Conservation (phyloP, 1,139 yeast species). For the Taiozyma sp. region DNA sequence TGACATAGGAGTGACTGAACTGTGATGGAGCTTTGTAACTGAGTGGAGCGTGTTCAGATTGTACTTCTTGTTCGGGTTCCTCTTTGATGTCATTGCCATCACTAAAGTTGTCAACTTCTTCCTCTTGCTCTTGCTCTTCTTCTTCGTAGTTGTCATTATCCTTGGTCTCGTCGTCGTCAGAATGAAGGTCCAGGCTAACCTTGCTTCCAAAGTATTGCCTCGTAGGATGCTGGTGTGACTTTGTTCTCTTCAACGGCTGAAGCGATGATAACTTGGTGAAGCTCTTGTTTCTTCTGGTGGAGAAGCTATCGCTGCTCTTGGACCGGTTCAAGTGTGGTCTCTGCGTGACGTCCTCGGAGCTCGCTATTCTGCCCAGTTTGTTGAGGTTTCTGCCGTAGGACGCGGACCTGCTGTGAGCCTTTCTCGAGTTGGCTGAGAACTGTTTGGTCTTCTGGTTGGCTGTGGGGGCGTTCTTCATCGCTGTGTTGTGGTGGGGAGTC, state of each 20-base stretch:
- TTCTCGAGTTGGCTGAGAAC: constrained; percentile 16
- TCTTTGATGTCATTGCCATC: constrained; percentile 23
- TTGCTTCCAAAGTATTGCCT: constrained; percentile 4
- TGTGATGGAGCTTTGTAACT: constrained; percentile 23
- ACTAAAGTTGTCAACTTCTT: constrained; percentile 32
- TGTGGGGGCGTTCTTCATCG: constrained; percentile 2
- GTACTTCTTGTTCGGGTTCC: neutral
- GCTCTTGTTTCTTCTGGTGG: constrained; percentile 14
- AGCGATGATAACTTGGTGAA: constrained; percentile 17
- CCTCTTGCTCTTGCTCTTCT: constrained; percentile 23
- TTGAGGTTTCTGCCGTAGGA: constrained; percentile 22
- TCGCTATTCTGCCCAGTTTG: constrained; percentile 18
- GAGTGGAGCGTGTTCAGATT: constrained; percentile 1
- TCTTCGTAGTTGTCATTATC: constrained; percentile 21
- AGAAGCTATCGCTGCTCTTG: constrained; percentile 18
- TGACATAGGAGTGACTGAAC: constrained; percentile 15
- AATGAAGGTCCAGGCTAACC: constrained; percentile 18
- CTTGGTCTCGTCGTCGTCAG: constrained; percentile 22
- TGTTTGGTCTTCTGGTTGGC: constrained; percentile 15
- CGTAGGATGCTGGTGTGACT: constrained; percentile 15
- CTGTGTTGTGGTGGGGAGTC: neutral
- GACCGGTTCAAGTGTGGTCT: constrained; percentile 20
- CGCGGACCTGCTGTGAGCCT: constrained; percentile 20
- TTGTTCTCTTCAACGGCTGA: constrained; percentile 19
- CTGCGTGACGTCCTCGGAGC: constrained; percentile 13